These are phyloP conservation scores for Colletotrichum graminicola DNA, from an alignment of 2,329 filamentous ascomycete genomes.

Conservation along the genomic window DNA sequence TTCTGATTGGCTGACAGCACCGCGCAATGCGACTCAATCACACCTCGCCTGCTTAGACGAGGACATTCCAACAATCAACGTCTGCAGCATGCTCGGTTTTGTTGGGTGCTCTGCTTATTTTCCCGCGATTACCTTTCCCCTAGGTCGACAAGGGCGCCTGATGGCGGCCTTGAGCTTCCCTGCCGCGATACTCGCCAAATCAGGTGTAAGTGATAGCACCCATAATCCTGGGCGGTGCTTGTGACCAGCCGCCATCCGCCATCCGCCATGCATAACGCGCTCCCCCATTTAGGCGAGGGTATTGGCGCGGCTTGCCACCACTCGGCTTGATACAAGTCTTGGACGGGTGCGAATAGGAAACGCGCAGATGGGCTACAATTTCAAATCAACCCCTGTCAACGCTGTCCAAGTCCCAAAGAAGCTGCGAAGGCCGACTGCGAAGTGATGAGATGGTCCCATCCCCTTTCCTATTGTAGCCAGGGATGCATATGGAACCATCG, in stretches of 20 bases:
- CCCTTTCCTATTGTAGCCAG: constrained; percentile 16
- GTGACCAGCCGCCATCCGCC: constrained; percentile 22
- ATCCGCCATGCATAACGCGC: not conserved
- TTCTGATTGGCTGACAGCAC: constrained; percentile 40
- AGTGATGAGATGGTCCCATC: constrained; percentile 31
- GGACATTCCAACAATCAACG: constrained; percentile 9
- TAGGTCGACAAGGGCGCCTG: constrained; percentile 28
- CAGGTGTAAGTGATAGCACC: constrained; percentile 22
- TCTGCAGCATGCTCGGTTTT: constrained; percentile 7
- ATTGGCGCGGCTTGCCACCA: constrained; percentile 18
- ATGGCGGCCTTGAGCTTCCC: constrained; percentile 26
- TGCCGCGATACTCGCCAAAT: constrained; percentile 28
- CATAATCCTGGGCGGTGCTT: constrained; percentile 11
- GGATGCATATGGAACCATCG: constrained; percentile 1
- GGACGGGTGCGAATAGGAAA: not conserved
- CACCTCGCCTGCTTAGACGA: constrained; percentile 31
- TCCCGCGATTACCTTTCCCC: constrained; percentile 13
- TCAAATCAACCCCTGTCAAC: constrained; percentile 16
- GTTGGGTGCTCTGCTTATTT: constrained; percentile 13
- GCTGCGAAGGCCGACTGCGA: not conserved
- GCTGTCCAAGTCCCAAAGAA: constrained; percentile 20
- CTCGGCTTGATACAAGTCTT: constrained; percentile 9
- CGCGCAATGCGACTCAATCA: constrained; percentile 42
- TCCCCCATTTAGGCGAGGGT: constrained; percentile 18
- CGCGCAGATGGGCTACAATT: constrained; percentile 5